These are phyloP conservation scores for Erythrobasidium hasegawianum DNA, from an alignment of 1,284 basidiomycete species.

Conservation along the genomic window DNA sequence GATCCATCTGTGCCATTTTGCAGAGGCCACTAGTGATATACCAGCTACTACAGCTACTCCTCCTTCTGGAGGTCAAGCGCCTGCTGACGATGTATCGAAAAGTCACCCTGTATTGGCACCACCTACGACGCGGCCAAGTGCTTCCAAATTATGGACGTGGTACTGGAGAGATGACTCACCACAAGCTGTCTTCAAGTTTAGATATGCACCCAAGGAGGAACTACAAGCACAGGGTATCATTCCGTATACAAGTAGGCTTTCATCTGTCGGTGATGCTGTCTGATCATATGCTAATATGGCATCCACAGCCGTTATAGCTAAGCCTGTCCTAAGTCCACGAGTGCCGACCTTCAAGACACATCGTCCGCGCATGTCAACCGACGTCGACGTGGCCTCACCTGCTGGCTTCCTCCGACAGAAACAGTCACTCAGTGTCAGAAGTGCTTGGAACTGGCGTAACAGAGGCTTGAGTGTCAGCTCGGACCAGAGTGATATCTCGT, in stretches of 20 bases:
- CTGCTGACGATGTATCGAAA: not conserved
- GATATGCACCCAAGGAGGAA: slow-evolving; percentile 26
- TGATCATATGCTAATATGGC: not conserved
- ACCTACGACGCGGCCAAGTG: slow-evolving; percentile 18
- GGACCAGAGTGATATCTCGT: not conserved
- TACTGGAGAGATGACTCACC: slow-evolving; percentile 32
- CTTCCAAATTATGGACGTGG: slow-evolving; percentile 33
- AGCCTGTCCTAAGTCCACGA: not conserved
- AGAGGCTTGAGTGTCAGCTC: slow-evolving; percentile 2
- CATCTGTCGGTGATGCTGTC: not conserved
- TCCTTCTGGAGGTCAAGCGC: not conserved
- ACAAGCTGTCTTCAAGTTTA: slow-evolving; percentile 29
- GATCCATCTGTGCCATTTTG: slow-evolving; percentile 32
- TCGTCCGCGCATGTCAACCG: not conserved
- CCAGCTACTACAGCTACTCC: not conserved
- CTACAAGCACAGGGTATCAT: slow-evolving; percentile 33
- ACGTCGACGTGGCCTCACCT: not conserved
- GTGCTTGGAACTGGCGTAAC: not conserved
- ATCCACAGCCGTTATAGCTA: not conserved
- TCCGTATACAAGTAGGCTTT: slow-evolving; percentile 11
- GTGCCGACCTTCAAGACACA: not conserved
- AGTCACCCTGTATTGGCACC: slow-evolving; percentile 29
- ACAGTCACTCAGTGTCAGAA: not conserved
- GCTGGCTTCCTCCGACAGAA: slow-evolving; percentile 1
- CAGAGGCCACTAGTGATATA: slow-evolving; percentile 25